Conservation (phyloP, 208 protist genomes). For the Crithidia thermophila region DNA sequence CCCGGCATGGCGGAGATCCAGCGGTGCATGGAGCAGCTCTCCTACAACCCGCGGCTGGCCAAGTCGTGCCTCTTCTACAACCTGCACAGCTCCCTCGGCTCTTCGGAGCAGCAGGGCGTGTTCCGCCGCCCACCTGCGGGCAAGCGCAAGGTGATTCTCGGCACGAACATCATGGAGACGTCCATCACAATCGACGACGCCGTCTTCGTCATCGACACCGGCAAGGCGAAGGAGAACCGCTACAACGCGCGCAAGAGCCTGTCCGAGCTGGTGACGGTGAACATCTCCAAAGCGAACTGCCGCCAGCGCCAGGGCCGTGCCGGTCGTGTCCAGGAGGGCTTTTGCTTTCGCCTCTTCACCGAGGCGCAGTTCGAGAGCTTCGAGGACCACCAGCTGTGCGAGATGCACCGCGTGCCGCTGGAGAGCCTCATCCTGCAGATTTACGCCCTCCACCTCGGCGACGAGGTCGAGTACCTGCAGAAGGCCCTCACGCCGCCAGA, state of each 20-base stretch:
- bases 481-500: conserved; percentile 87
- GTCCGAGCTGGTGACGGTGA: conserved; percentile 87
- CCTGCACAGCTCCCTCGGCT: conserved; percentile 94
- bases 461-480: conserved; percentile 90
- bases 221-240: conserved; percentile 95
- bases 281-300: conserved; percentile 94
- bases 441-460: conserved; percentile 85
- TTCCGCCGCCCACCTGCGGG: conserved; percentile 88
- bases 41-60: conserved; percentile 50
- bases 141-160: conserved; percentile 95
- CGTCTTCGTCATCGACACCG: conserved; percentile 97
- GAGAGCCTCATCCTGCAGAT: conserved; percentile 96
- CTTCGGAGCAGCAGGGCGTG: conserved; percentile 92
- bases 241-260: conserved; percentile 88
- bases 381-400: conserved; percentile 92
- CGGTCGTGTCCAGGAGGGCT: conserved; percentile 95
- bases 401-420: conserved; percentile 96
- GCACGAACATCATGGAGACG: conserved; percentile 99
- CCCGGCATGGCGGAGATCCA: conserved; percentile 96
- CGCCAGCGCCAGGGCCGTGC: conserved; percentile 96
- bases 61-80: conserved; percentile 82
- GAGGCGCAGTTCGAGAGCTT: conserved; percentile 80
- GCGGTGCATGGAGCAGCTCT: conserved; percentile 86
- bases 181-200: conserved; percentile 98
- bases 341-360: conserved; percentile 96